Evolutionary conservation across 768 basidiomycete genomes (phyloP).

Genomic region (Xanthoconium stramineum): DNA sequence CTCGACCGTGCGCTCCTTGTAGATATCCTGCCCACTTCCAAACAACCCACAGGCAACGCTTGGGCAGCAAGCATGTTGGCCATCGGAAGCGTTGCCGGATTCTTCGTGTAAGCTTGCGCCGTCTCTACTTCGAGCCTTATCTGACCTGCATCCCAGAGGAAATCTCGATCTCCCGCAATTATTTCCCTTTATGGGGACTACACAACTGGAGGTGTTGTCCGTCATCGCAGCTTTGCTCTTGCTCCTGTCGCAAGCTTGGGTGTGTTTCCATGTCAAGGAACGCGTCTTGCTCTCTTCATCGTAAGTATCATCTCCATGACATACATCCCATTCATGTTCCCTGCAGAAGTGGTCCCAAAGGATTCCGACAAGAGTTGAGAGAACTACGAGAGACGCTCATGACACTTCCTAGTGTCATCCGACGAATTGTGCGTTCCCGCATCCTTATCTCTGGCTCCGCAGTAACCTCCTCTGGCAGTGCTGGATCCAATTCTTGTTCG

Average conservation of each 20-base stretch:
- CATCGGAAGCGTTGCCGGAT: slow-evolving; percentile 60
- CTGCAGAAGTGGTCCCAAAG: too few species aligned
- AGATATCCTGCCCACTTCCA: slow-evolving; percentile 69
- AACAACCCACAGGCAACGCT: slow-evolving; percentile 85
- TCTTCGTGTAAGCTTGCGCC: too few species aligned
- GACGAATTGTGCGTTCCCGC: slow-evolving; percentile 63
- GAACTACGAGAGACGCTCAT: slow-evolving; percentile 71
- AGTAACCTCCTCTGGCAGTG: slow-evolving; percentile 6
- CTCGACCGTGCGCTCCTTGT: slow-evolving; percentile 89
- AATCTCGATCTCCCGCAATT: too few species aligned
- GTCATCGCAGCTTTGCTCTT: slow-evolving; percentile 71
- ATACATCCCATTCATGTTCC: too few species aligned
- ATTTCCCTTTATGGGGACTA: slow-evolving; percentile 54
- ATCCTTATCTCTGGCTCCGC: not conserved
- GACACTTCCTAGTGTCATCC: slow-evolving; percentile 69
- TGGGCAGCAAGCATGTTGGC: slow-evolving; percentile 96
- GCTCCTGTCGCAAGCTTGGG: slow-evolving; percentile 59
- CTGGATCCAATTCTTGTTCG: too few species aligned
- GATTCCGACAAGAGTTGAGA: slow-evolving; percentile 42
- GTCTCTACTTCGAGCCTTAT: not conserved
- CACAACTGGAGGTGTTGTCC: slow-evolving; percentile 79
- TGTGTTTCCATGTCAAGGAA: slow-evolving; percentile 33
- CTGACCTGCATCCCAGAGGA: slow-evolving; percentile 34
- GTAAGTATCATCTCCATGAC: too few species aligned
- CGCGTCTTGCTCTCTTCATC: too few species aligned